Base-by-base conservation (phyloP, 164 flowering plant species). In the Vitis cinerea region DNA sequence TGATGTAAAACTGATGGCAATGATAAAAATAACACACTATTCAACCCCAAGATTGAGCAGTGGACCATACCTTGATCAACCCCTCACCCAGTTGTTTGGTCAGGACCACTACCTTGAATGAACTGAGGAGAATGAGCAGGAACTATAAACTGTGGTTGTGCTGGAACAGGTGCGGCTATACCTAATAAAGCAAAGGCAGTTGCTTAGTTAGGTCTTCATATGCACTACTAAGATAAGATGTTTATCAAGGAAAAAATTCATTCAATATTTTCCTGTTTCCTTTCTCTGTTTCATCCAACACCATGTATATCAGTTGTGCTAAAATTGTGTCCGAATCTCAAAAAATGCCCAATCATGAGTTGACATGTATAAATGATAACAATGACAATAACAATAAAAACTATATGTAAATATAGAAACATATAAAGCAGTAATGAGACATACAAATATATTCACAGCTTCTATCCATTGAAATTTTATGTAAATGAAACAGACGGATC, bases 21-120 rank as follows among this genome's bases (percentile, higher is more conserved):
- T 9, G 14, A 37, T 9, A 23, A 51, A 65, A n/a, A 29, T 9
- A 65, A 61, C 37, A 48, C 31, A 47, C 1, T 8, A 44, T 8
- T 37, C 29, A 2, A 11, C 63, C 19, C 47, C 59, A 17, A 17
- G 8, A 53, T 59, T 8, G 8, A 10, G 14, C 30, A 47, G 50
- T 48, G 23, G 57, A 19, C 77, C 81, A 74, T 63, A 86, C 90
- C 84, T 87, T 74, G 67, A 81, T 80, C 81, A 81, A 74, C 79
- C 75, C 77, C 79, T 94, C 94, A 94, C 81, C 88, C 95, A 67
- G 89, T 66, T 69, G 85, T 84, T 78, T 90, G 97, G 83, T 92
- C 97, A 84, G 95, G 86, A 82, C 94, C 86, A 56, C 95, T 80
- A 73, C 93, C 92, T 77, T 85, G 97, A 66, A 86, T 81, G 74